Evolutionary conservation across 306 rosid species (phyloP).

Genomic region (Cicer yamashitae): DNA sequence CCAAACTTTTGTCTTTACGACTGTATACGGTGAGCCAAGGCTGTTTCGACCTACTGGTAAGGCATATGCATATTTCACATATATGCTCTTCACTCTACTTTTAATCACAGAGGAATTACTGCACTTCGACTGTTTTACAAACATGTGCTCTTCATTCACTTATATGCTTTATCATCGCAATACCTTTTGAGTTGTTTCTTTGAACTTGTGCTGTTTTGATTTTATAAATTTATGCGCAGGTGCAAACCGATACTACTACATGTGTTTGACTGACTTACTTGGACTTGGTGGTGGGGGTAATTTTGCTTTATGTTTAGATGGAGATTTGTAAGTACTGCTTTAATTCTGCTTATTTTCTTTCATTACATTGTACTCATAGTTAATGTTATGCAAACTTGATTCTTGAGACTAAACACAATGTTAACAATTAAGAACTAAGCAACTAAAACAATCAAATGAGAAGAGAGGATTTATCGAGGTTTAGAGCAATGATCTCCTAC

Average conservation of each 20-base stretch:
- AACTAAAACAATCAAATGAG: no score
- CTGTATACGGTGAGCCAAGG: conserved; percentile 91
- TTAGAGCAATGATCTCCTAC: no score
- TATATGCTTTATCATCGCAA: not conserved
- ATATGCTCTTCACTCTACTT: conserved; percentile 4
- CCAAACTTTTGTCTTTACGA: conserved; percentile 90
- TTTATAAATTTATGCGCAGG: conserved; percentile 54
- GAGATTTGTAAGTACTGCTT: conserved; percentile 77
- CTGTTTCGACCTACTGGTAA: conserved; percentile 97
- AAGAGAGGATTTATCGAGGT: no score
- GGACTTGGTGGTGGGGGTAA: conserved; percentile 96
- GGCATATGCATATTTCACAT: not conserved
- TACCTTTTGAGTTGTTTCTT: not conserved
- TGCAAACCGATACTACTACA: conserved; percentile 77
- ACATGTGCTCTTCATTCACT: conserved; percentile 2
- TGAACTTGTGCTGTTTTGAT: conserved; percentile 27
- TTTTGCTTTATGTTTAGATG: conserved; percentile 86
- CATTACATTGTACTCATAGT: conserved; percentile 16
- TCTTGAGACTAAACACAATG: no score
- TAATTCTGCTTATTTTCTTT: conserved; percentile 34
- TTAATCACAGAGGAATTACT: not conserved
- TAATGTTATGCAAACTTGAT: not conserved
- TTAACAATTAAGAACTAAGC: no score
- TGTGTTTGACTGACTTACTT: conserved; percentile 78
- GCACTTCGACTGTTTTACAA: not conserved